These are phyloP conservation scores for Penicillium fimorum DNA, from an alignment of 495 filamentous ascomycete species.

Conservation along the genomic window DNA sequence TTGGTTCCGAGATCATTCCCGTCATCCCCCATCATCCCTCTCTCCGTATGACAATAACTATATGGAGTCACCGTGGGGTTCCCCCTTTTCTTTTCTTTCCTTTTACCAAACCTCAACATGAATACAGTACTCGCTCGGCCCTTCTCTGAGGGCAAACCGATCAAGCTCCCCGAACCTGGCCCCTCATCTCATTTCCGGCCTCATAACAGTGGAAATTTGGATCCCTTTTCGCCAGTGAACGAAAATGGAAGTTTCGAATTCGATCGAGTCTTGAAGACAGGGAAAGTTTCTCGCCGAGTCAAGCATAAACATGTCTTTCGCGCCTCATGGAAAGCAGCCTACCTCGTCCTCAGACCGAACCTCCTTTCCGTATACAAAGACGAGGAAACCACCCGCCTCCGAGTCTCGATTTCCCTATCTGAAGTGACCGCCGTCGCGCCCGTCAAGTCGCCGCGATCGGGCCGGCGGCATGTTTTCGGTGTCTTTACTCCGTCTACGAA, in stretches of 20 bases:
- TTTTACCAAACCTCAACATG: slow-evolving; percentile 21
- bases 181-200: slow-evolving; percentile 17
- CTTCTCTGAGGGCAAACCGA: slow-evolving; percentile 29
- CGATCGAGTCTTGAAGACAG: slow-evolving; percentile 86
- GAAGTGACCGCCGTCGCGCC: slow-evolving; percentile 89
- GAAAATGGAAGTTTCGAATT: slow-evolving; percentile 95
- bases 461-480: slow-evolving; percentile 78
- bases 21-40: slow-evolving; percentile 8
- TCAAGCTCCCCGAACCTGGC: slow-evolving; percentile 30
- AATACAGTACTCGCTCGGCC: slow-evolving; percentile 26
- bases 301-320: slow-evolving; percentile 86
- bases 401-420: slow-evolving; percentile 80
- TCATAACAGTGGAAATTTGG: slow-evolving; percentile 51
- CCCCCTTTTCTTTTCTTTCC: slow-evolving; percentile 17
- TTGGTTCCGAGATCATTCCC: slow-evolving; percentile 11
- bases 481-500: slow-evolving; percentile 91
- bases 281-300: slow-evolving; percentile 80
- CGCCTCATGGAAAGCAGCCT: slow-evolving; percentile 78
- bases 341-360: slow-evolving; percentile 88
- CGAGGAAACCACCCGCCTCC: slow-evolving; percentile 81
- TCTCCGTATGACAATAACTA: slow-evolving; percentile 14
- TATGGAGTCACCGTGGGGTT: slow-evolving; percentile 19
- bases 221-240: slow-evolving; percentile 79
- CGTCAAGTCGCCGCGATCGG: slow-evolving; percentile 82
- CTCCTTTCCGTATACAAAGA: slow-evolving; percentile 95